Evolutionary conservation across 495 filamentous ascomycete species (phyloP).

Genomic region (Letharia lupina): DNA sequence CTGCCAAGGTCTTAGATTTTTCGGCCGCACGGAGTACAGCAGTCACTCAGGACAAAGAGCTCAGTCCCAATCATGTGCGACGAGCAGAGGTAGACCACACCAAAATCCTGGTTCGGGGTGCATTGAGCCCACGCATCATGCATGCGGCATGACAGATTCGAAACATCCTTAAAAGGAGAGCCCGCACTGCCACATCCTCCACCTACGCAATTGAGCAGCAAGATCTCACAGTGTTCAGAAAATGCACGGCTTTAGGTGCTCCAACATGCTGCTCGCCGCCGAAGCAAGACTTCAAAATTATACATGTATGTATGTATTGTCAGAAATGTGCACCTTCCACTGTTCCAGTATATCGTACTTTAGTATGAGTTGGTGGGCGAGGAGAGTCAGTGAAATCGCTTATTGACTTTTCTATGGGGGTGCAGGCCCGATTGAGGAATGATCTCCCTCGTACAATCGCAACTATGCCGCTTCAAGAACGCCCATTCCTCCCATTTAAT

Average conservation of each 20-base stretch:
- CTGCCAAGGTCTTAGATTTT: no score
- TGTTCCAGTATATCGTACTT: no score
- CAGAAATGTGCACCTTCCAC: no score
- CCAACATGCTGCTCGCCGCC: background rate
- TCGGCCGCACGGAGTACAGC: background rate
- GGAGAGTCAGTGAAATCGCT: no score
- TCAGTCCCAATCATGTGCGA: background rate
- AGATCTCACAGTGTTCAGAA: background rate
- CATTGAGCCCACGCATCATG: background rate
- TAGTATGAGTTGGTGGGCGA: no score
- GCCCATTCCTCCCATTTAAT: background rate
- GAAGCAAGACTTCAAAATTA: background rate
- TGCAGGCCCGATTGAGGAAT: background rate
- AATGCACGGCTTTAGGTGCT: background rate
- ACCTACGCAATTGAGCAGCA: constrained; percentile 1
- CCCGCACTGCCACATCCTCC: background rate
- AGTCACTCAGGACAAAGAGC: background rate
- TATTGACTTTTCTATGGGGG: no score
- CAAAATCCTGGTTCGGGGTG: background rate
- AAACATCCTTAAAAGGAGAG: background rate
- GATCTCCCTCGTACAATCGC: background rate
- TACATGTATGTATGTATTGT: background rate
- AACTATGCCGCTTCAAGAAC: background rate
- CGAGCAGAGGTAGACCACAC: background rate
- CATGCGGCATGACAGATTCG: background rate